Percentiles rank a stretch among this genome's conserved stretches.
These are phyloP conservation scores for Wallacemonas collosoma DNA, from an alignment of 208 protist genomes.

Conservation along the genomic window DNA sequence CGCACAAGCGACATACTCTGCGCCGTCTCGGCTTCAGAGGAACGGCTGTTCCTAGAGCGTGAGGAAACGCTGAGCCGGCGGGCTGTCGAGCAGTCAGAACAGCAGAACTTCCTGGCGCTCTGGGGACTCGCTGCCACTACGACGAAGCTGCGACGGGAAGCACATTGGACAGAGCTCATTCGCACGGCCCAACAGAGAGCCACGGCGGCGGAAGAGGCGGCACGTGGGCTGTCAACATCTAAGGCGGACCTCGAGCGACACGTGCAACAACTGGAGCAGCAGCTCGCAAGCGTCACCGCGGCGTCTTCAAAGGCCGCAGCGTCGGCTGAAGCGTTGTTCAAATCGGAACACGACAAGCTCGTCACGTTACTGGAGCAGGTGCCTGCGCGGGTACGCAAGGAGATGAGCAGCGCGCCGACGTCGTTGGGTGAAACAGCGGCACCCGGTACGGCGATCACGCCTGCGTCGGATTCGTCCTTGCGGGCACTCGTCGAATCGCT, in stretches of 20 bases:
- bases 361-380: conserved; percentile 36
- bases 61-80: not conserved
- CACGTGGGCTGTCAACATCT: not conserved
- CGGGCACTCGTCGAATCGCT: conserved; percentile 13
- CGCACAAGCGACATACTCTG: conserved; percentile 10
- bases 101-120: not conserved
- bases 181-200: not conserved
- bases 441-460: not conserved
- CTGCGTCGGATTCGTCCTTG: not conserved
- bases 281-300: conserved; percentile 7
- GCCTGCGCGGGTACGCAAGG: conserved; percentile 26
- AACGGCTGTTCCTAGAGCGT: conserved; percentile 19
- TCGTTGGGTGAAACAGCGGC: not conserved
- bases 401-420: conserved; percentile 15
- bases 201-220: conserved; percentile 1
- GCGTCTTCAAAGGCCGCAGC: not conserved
- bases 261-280: conserved; percentile 17
- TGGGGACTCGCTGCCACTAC: not conserved
- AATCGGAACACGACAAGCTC: conserved; percentile 29
- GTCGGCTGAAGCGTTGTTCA: conserved; percentile 25
- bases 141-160: not conserved
- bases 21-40: not conserved
- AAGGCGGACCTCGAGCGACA: conserved; percentile 17
- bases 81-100: conserved; percentile 2
- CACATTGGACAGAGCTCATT: conserved; percentile 8